Percentiles rank a stretch among this genome's conserved stretches.
Conservation (phyloP, 140 eudicot genomes). For the Cichorium intybus region DNA sequence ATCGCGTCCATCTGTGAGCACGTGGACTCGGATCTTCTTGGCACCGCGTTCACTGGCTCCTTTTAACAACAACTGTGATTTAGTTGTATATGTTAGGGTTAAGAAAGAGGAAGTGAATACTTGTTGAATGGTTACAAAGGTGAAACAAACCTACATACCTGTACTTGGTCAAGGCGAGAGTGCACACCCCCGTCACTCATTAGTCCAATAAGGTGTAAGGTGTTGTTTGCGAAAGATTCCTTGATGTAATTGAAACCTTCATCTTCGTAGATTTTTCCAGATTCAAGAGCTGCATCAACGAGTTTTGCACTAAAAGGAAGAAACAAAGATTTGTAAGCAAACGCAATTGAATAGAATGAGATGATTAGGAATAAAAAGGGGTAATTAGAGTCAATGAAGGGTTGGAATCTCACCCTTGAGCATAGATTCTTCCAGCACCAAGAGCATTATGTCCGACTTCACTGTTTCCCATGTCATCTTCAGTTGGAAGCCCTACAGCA, state of each 20-base stretch:
- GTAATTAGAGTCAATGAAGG: conserved; percentile 1
- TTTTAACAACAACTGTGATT: conserved; percentile 71
- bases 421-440: conserved; percentile 97
- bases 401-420: conserved; percentile 71
- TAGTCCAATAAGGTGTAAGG: conserved; percentile 89
- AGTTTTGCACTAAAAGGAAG: conserved; percentile 69
- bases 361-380: background rate
- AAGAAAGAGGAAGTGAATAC: background rate
- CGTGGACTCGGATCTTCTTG: conserved; percentile 85
- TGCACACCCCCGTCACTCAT: conserved; percentile 99
- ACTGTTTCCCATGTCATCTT: conserved; percentile 99
- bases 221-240: conserved; percentile 64
- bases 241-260: conserved; percentile 90
- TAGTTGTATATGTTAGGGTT: background rate
- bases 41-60: conserved; percentile 97
- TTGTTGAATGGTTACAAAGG: background rate
- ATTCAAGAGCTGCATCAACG: conserved; percentile 82
- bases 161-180: conserved; percentile 91
- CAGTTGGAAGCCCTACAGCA: conserved; percentile 97
- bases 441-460: conserved; percentile 99
- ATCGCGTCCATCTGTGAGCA: conserved; percentile 98
- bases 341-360: background rate
- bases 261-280: conserved; percentile 85
- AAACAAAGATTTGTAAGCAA: conserved; percentile 17
- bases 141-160: conserved; percentile 36